These are phyloP conservation scores for Tulasnella sp. DNA, from an alignment of 768 basidiomycete species.

Conservation along the genomic window DNA sequence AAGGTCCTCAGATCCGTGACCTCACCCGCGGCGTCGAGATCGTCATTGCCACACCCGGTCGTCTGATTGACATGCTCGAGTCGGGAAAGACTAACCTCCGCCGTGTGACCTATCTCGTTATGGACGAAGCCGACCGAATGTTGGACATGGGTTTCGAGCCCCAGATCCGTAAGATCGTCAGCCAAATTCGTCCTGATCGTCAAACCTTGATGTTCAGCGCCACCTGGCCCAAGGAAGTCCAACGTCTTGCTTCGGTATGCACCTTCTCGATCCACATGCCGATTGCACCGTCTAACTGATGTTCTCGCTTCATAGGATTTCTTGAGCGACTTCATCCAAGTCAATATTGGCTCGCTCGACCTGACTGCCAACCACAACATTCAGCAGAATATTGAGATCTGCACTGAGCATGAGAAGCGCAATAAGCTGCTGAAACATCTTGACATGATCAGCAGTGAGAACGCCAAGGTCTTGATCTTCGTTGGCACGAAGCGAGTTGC, in stretches of 20 bases:
- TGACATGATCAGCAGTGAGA: slow-evolving; percentile 90
- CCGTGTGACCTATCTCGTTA: slow-evolving; percentile 92
- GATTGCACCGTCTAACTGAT: slow-evolving; percentile 4
- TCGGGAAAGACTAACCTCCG: slow-evolving; percentile 91
- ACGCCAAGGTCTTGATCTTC: slow-evolving; percentile 98
- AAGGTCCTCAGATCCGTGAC: slow-evolving; percentile 97
- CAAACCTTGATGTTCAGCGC: slow-evolving; percentile 99
- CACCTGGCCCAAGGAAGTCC: slow-evolving; percentile 99
- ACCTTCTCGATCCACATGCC: not conserved
- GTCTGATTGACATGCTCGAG: slow-evolving; percentile 98
- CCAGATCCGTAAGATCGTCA: slow-evolving; percentile 95
- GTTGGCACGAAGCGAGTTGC: slow-evolving; percentile 96
- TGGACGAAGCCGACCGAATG: slow-evolving; percentile 99
- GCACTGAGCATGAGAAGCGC: slow-evolving; percentile 96
- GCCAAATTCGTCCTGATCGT: slow-evolving; percentile 94
- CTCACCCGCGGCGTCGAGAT: slow-evolving; percentile 94
- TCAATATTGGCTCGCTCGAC: slow-evolving; percentile 98
- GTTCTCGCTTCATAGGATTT: slow-evolving; percentile 55
- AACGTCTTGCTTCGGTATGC: slow-evolving; percentile 81
- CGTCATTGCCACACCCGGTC: slow-evolving; percentile 99
- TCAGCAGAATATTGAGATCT: slow-evolving; percentile 88
- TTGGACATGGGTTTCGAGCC: slow-evolving; percentile 99
- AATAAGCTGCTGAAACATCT: slow-evolving; percentile 93
- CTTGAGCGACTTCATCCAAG: slow-evolving; percentile 91
- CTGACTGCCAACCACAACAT: slow-evolving; percentile 98